Evolutionary conservation across 345 rosid genomes (phyloP).

Genomic region (Bruguiera parviflora): DNA sequence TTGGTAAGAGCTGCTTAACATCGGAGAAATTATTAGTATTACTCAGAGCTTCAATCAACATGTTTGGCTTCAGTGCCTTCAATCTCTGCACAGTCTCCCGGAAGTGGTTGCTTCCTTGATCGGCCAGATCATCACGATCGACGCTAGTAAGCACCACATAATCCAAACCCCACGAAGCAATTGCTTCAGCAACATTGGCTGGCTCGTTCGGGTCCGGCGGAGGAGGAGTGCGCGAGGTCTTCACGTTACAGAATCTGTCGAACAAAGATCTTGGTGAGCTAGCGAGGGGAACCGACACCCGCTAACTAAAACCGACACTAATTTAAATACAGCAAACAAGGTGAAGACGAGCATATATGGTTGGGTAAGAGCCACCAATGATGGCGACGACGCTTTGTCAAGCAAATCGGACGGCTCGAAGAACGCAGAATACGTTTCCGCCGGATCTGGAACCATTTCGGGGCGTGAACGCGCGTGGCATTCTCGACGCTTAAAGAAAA

Average conservation of each 20-base stretch:
- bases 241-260: constrained; percentile 84
- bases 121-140: constrained; percentile 81
- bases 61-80: constrained; percentile 76
- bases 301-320: too few species aligned
- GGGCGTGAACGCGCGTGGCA: too few species aligned
- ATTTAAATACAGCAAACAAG: not conserved
- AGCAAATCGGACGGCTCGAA: too few species aligned
- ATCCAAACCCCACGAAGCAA: constrained; percentile 95
- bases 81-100: constrained; percentile 72
- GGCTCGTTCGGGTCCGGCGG: constrained; percentile 94
- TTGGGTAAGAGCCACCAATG: too few species aligned
- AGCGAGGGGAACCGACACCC: not conserved
- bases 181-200: constrained; percentile 86
- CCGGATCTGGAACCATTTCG: too few species aligned
- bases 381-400: too few species aligned
- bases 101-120: constrained; percentile 87
- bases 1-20: not conserved
- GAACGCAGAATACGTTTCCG: too few species aligned
- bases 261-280: not conserved
- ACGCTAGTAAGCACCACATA: constrained; percentile 92
- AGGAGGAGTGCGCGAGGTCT: constrained; percentile 91
- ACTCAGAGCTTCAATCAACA: constrained; percentile 95
- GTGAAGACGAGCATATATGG: too few species aligned
- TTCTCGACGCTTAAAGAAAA: too few species aligned
- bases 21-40: too few species aligned